Evolutionary conservation across 306 rosid species (phyloP).

Genomic region (Crataegus laevigata): DNA sequence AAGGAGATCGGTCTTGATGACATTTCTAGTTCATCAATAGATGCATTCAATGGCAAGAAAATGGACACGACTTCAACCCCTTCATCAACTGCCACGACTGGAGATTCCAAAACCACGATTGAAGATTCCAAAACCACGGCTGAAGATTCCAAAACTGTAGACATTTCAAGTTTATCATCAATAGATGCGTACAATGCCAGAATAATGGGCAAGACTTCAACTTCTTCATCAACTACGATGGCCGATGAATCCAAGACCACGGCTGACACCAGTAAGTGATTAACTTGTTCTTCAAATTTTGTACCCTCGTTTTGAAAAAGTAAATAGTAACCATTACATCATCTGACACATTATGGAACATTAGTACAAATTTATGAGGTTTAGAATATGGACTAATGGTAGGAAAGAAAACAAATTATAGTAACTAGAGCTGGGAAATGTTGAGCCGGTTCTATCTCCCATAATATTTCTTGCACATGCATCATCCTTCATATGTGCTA

Average conservation of each 20-base stretch:
- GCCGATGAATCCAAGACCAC: constrained; percentile 33
- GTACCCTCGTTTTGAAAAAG: constrained; percentile 1
- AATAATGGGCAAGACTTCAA: constrained; percentile 26
- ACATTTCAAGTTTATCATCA: constrained; percentile 40
- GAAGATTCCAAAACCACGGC: constrained; percentile 1
- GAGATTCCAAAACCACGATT: background rate
- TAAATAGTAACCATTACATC: background rate
- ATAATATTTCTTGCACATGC: background rate
- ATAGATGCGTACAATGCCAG: constrained; percentile 35
- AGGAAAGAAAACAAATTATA: background rate
- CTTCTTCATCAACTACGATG: constrained; percentile 35
- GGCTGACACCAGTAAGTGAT: constrained; percentile 72
- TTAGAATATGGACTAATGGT: background rate
- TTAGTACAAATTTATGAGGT: background rate
- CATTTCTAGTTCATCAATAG: constrained; percentile 40
- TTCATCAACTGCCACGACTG: background rate
- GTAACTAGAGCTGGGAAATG: background rate
- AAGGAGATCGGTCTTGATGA: constrained; percentile 98
- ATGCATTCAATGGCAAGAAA: constrained; percentile 30
- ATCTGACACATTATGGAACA: background rate
- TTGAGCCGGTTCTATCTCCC: background rate
- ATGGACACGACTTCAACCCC: constrained; percentile 28
- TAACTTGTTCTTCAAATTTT: background rate
- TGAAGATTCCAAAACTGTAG: constrained; percentile 29
- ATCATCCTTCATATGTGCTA: background rate